phyloP scores from a whole-genome alignment of 768 basidiomycete genomes.

The Lactarius hatsudake region DNA sequence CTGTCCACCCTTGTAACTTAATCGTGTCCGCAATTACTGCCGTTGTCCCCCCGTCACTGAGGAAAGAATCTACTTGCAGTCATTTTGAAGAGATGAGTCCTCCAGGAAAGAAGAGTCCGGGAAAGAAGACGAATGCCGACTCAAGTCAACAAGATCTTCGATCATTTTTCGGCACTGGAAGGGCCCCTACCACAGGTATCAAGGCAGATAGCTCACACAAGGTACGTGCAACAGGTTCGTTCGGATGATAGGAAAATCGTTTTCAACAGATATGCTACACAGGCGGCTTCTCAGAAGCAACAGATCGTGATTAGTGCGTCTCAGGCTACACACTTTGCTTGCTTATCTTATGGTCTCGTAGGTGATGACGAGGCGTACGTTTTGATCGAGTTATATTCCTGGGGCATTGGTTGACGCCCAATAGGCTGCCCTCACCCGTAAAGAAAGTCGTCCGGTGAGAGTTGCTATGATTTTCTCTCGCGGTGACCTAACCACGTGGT shows the following conservation, averaged over 20 bases:
- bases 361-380: slow-evolving; percentile 23
- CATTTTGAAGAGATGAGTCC: slow-evolving; percentile 4
- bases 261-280: neutral
- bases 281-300: slow-evolving; percentile 4
- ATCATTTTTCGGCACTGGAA: slow-evolving; percentile 19
- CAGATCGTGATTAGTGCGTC: slow-evolving; percentile 18
- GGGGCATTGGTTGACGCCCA: neutral
- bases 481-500: neutral
- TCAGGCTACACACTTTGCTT: neutral
- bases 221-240: neutral
- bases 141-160: slow-evolving; percentile 15
- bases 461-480: neutral
- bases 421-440: neutral
- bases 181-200: neutral
- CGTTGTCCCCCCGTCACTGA: too few relatives aligned
- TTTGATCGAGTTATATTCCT: neutral
- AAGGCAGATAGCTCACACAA: slow-evolving; percentile 1
- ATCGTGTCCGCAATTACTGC: neutral
- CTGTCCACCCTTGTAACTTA: neutral
- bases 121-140: slow-evolving; percentile 10
- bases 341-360: slow-evolving; percentile 6
- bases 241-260: neutral
- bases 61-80: too few relatives aligned
- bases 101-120: slow-evolving; percentile 12
- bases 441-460: slow-evolving; percentile 4